Conservation (phyloP, 2,329 filamentous ascomycete species). For the Cladosporium sp. region DNA sequence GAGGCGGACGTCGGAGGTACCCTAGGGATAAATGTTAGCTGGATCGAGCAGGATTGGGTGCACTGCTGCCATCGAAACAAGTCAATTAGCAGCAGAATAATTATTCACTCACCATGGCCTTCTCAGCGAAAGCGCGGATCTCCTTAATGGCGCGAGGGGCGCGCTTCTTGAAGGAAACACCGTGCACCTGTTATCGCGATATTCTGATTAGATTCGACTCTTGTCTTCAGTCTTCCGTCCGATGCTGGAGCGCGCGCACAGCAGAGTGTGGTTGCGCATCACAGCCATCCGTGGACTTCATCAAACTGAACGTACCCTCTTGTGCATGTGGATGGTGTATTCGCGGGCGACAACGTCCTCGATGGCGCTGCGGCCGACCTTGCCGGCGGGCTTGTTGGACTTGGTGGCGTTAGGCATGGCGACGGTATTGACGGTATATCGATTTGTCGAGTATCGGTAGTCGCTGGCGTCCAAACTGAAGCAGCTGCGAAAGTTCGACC, state of each 20-base stretch:
- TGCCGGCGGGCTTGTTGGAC: conserved; percentile 61
- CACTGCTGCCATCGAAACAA: background rate
- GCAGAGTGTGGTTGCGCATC: conserved; percentile 18
- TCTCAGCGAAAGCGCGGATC: conserved; percentile 90
- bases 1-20: conserved; percentile 93
- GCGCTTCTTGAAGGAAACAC: conserved; percentile 99
- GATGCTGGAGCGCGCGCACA: conserved; percentile 41
- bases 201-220: conserved; percentile 39
- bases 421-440: conserved; percentile 19
- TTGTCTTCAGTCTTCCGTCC: conserved; percentile 67
- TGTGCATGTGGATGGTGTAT: conserved; percentile 99
- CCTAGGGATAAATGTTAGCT: conserved; percentile 54
- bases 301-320: conserved; percentile 86
- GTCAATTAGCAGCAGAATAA: background rate
- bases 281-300: conserved; percentile 64
- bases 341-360: conserved; percentile 98
- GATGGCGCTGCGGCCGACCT: conserved; percentile 88
- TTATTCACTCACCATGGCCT: conserved; percentile 85
- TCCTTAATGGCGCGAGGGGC: conserved; percentile 99
- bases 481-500: conserved; percentile 7
- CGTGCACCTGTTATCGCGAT: conserved; percentile 72
- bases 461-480: conserved; percentile 7
- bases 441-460: conserved; percentile 17
- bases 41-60: background rate
- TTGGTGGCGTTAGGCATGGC: conserved; percentile 32